Conservation (phyloP, 1,284 basidiomycete genomes). For the Mrakiaceae sp. region DNA sequence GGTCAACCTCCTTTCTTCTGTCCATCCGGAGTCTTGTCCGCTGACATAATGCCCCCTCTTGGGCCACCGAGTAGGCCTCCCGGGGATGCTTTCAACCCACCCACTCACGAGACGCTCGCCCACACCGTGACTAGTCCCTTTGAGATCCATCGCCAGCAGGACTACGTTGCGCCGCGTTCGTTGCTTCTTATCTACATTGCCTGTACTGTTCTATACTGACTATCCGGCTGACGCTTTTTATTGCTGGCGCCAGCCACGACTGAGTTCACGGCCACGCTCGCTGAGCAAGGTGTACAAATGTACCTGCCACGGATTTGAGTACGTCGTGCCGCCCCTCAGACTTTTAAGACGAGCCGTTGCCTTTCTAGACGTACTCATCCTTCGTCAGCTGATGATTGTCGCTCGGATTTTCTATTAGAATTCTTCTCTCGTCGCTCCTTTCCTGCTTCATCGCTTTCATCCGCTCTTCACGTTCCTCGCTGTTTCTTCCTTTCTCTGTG, state of each 20-base stretch:
- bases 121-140: conserved; percentile 58
- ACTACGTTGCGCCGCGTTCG: conserved; percentile 70
- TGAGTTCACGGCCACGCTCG: neutral
- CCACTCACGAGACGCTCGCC: conserved; percentile 46
- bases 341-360: neutral
- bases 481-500: neutral
- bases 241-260: neutral
- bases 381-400: too few species aligned
- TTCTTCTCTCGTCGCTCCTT: neutral
- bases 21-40: neutral
- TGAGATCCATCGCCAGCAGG: conserved; percentile 55
- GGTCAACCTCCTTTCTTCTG: neutral
- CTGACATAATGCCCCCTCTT: conserved; percentile 18
- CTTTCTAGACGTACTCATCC: neutral
- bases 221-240: neutral
- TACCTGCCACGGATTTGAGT: conserved; percentile 1
- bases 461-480: neutral
- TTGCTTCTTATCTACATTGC: conserved; percentile 15
- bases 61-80: conserved; percentile 32
- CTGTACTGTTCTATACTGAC: neutral
- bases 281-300: conserved; percentile 11
- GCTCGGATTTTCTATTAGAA: neutral
- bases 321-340: neutral
- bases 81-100: conserved; percentile 43
- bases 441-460: too few species aligned